phyloP scores from a whole-genome alignment of 202 grass and related monocot species.

The Carex arenaria region DNA sequence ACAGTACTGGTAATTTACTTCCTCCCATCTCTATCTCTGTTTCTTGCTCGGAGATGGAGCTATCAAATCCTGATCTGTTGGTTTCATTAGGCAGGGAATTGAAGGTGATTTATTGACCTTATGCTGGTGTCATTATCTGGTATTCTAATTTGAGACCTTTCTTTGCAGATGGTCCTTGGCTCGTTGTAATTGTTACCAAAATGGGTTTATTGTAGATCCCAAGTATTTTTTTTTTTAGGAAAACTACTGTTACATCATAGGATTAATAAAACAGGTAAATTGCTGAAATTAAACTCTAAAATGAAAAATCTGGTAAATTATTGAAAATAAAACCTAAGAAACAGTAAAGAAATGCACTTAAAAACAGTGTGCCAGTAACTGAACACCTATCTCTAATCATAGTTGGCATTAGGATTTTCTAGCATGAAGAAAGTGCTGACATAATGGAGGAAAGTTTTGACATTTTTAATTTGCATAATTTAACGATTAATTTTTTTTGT shows the following conservation, averaged over 20 bases:
- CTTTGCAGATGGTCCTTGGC: background rate
- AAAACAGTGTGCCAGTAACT: too few species aligned
- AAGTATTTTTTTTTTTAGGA: background rate
- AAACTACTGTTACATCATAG: too few species aligned
- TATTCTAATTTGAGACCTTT: background rate
- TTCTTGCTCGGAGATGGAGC: background rate
- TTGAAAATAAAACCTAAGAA: too few species aligned
- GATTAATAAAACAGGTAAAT: too few species aligned
- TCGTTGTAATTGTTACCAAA: background rate
- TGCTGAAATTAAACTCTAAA: too few species aligned
- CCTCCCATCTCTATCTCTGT: slow-evolving; percentile 8
- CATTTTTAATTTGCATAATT: background rate
- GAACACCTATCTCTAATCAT: too few species aligned
- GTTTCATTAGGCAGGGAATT: background rate
- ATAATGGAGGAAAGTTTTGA: background rate
- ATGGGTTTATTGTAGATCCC: background rate
- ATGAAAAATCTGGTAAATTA: too few species aligned
- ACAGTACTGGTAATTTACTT: too few species aligned
- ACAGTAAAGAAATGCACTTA: too few species aligned
- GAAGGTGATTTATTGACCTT: background rate
- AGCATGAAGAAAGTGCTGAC: background rate
- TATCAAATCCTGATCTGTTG: slow-evolving; percentile 6
- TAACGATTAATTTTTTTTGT: too few species aligned
- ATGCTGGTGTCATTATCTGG: background rate
- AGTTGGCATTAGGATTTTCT: too few species aligned